Base-by-base conservation (phyloP, 805 yeast species). In the Candida endomychidarum region DNA sequence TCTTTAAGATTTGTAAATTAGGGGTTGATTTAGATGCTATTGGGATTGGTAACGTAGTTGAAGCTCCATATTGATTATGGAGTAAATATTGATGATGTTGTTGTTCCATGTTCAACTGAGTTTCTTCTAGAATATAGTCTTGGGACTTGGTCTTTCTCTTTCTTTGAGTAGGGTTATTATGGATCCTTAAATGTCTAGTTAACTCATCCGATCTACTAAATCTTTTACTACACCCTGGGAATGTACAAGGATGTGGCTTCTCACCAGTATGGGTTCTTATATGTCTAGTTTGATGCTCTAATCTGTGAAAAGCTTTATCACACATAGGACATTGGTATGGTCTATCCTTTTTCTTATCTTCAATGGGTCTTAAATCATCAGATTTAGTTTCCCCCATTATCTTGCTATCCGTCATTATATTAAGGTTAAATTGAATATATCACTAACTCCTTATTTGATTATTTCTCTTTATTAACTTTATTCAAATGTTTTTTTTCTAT, bases 181-280 rank as follows among this genome's bases (percentile, higher is more conserved):
- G 96, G 38, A 85, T 89, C 47, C 95, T 69, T 36, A 84, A 71
- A 63, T 88, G 96, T 50, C 96, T 72, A 10, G 96, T 88, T 42
- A 88, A 72, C 64, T 88, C 96, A 63, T 89, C 96, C 19, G 82
- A 74, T 47, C 96, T 74, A 42, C 85, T 76, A 56, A 88, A 88
- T 47, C 84, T 72, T 61, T 89, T 87, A 39, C 79, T 61, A 63
- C 96, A 88, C n/a, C 86, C 86, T 1, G 93, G 89, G 51, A 76
- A 87, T 14, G 80, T 75, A 62, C 96, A 88, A 36, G 79, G 81
- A 57, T 86, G 93, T 2, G 96, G 96, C 58, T 87, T 86, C 59
- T 88, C 96, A 35, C 96, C 96, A 0, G 96, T 88, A 64, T 88
- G 96, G 8, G 96, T 88, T 42, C 96, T 72, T 50, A 89, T 83